Evolutionary conservation across 371 early-diverging fungal species (phyloP).

Genomic region (Dichotomocladium elegans): DNA sequence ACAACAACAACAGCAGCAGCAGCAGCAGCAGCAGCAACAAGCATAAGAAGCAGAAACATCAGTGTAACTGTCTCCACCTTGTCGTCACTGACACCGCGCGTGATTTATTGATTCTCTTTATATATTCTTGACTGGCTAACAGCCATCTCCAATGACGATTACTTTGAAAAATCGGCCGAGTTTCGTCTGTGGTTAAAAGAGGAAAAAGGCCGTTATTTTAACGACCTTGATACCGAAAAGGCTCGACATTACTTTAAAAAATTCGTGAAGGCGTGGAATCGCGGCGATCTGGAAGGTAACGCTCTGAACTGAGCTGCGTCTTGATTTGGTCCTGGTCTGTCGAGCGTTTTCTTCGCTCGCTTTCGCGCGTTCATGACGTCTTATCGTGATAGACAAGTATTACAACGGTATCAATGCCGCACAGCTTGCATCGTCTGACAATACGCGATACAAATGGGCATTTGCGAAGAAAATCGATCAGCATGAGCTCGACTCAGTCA

Average conservation of each 20-base stretch:
- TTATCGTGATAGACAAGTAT: conserved; percentile 60
- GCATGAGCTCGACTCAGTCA: conserved; percentile 52
- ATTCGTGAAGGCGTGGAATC: conserved; percentile 77
- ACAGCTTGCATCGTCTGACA: conserved; percentile 55
- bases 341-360: not conserved
- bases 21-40: not conserved
- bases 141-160: conserved; percentile 69
- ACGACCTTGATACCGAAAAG: conserved; percentile 66
- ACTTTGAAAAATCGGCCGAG: conserved; percentile 70
- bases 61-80: not conserved
- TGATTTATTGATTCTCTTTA: not conserved
- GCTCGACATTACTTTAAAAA: conserved; percentile 72
- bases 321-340: not conserved
- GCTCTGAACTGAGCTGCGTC: not conserved
- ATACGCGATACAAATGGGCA: conserved; percentile 76
- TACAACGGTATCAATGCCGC: conserved; percentile 66
- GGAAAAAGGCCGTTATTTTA: conserved; percentile 68
- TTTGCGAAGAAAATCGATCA: conserved; percentile 64
- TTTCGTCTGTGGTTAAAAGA: conserved; percentile 82
- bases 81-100: not conserved
- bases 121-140: too few relatives aligned
- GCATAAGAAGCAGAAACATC: not conserved
- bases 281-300: conserved; percentile 56
- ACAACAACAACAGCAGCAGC: not conserved
- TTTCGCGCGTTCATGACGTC: too few relatives aligned